These are phyloP conservation scores for Rubia occidens DNA, from an alignment of 305 asterid genomes.

Conservation along the genomic window DNA sequence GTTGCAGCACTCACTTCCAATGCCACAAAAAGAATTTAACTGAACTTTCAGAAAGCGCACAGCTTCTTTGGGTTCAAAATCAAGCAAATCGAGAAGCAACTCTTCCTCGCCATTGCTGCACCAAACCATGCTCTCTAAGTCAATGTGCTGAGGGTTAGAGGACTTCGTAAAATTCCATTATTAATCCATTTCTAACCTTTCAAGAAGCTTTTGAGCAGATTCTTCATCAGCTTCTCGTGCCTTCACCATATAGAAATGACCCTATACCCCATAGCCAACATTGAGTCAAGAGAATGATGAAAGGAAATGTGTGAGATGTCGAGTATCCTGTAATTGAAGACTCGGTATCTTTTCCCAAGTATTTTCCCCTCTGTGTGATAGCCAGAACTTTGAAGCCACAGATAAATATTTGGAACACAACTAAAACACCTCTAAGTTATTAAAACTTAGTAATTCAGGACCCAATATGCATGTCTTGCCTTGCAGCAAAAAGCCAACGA, in stretches of 20 bases:
- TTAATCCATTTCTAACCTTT: slow-evolving; percentile 36
- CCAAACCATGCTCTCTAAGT: slow-evolving; percentile 18
- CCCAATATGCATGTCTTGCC: not conserved
- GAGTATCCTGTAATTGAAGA: not conserved
- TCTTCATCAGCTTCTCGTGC: slow-evolving; percentile 73
- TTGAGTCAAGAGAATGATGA: slow-evolving; percentile 1
- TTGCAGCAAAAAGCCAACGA: not conserved
- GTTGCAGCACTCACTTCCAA: slow-evolving; percentile 44
- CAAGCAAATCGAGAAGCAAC: slow-evolving; percentile 32
- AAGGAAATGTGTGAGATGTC: slow-evolving; percentile 8
- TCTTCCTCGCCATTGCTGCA: slow-evolving; percentile 55
- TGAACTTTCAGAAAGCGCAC: slow-evolving; percentile 40
- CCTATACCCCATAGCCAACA: slow-evolving; percentile 32
- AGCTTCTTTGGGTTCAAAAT: slow-evolving; percentile 58
- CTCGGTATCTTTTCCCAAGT: not conserved
- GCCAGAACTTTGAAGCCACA: not conserved
- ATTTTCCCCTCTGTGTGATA: not conserved
- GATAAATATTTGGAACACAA: not conserved
- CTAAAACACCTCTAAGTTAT: not conserved
- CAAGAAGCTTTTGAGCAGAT: slow-evolving; percentile 46
- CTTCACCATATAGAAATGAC: slow-evolving; percentile 54
- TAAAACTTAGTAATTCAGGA: slow-evolving; percentile 3
- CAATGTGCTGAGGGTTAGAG: slow-evolving; percentile 10
- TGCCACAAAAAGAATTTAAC: slow-evolving; percentile 39
- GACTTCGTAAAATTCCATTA: slow-evolving; percentile 13